Evolutionary conservation across 2,329 filamentous ascomycete genomes (phyloP), one percentile per base, ranked within the genome.

Genomic region (Curvularia eragrostidis): DNA sequence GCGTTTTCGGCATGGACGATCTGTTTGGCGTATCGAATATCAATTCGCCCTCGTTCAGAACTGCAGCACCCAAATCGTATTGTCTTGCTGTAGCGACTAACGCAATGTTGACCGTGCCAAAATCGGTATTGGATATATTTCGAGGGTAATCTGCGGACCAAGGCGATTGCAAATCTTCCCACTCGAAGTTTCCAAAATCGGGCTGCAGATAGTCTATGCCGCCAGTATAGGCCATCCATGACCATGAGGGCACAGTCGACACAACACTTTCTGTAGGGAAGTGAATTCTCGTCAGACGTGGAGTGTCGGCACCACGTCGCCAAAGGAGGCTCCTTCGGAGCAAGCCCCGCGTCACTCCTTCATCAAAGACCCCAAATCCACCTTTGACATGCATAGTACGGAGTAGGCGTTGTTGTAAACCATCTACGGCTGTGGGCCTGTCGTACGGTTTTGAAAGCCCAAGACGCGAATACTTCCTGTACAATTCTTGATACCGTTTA

Each of bases 281-380:
- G 0, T 28, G 18, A 9, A 63, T 64, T 3, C 47, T 43, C 0
- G 5, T 7, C 13, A 65, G 23, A 8, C 34, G 46, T 10, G 12
- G 1, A 1, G 36, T 52, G 7, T 54, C 57, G 4, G 6, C 5
- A 1, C 53, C 54, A 9, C 60, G 60, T 5, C 38, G 26, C 60
- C 57, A 62, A 0, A 62, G 34, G 5, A 62, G 51, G 15, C 57
- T 62, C 9, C 60, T n/a, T 5, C 57, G 21, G 12, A 62, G 54
- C 4, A 65, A 39, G 1, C 67, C 65, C 5, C 12, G 38, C 3
- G 13, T 38, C 0, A 58, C 56, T 5, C 26, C 19, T 15, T 56
- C 49, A 18, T 74, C 66, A 13, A 78, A 73, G 1, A 78, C 38
- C 0, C 77, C 76, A 30, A 65, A 76, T 0, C 65, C 71, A 2